Evolutionary conservation across 2,329 filamentous ascomycete species (phyloP).

Genomic region (Neurospora crassa): DNA sequence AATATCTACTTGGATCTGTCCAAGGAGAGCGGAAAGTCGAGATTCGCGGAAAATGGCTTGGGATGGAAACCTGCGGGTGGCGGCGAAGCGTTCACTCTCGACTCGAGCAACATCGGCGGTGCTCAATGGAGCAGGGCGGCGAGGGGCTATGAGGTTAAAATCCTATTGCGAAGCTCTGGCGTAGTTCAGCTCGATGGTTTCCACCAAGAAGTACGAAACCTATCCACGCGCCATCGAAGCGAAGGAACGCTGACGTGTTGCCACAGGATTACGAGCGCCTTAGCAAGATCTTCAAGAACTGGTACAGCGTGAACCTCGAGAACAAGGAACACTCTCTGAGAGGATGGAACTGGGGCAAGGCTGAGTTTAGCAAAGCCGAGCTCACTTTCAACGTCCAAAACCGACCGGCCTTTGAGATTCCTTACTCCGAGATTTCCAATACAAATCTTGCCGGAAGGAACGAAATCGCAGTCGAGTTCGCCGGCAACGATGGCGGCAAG

Average conservation of each 20-base stretch:
- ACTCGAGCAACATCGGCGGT: constrained; percentile 71
- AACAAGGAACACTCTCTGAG: constrained; percentile 88
- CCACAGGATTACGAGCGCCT: constrained; percentile 76
- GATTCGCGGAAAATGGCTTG: constrained; percentile 87
- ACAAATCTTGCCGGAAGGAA: constrained; percentile 97
- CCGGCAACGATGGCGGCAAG: constrained; percentile 63
- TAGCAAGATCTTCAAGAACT: constrained; percentile 90
- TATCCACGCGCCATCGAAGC: constrained; percentile 20
- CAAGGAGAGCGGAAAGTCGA: constrained; percentile 83
- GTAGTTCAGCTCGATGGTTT: constrained; percentile 94
- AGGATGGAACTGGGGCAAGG: constrained; percentile 99
- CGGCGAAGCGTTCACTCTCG: constrained; percentile 88
- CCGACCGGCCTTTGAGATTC: constrained; percentile 89
- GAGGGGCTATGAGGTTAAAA: constrained; percentile 88
- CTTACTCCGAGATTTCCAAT: constrained; percentile 95
- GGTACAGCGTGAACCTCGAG: constrained; percentile 91
- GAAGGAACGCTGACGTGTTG: constrained; percentile 10
- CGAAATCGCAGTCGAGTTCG: constrained; percentile 93
- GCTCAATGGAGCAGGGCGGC: constrained; percentile 94
- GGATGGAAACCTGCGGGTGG: constrained; percentile 88
- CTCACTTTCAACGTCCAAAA: constrained; percentile 96
- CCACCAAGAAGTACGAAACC: constrained; percentile 56
- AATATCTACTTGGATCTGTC: constrained; percentile 95
- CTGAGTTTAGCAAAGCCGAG: constrained; percentile 91
- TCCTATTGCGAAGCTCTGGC: constrained; percentile 72